A percentile compares a stretch with the other conserved stretches of the same genome.
phyloP scores from a whole-genome alignment of 2,329 filamentous ascomycete species.

The Sordariomycetes sp. region DNA sequence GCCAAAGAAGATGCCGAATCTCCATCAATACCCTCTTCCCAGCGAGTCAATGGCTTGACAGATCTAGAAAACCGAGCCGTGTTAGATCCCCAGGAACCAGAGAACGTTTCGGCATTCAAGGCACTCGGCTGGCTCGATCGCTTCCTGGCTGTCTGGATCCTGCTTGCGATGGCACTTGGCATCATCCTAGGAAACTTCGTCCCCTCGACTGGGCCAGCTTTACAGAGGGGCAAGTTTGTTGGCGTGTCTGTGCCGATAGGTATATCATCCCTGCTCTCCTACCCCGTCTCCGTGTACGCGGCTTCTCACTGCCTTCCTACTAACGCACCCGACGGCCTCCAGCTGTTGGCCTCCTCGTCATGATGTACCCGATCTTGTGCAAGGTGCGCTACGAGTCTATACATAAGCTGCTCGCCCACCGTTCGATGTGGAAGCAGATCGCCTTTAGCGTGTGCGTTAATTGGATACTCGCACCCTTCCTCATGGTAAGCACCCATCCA shows the following conservation, averaged over 20 bases:
- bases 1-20: too few species aligned
- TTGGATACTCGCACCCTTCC: conserved; percentile 71
- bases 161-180: conserved; percentile 67
- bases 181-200: conserved; percentile 71
- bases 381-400: conserved; percentile 73
- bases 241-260: conserved; percentile 57
- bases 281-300: too few species aligned
- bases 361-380: conserved; percentile 93
- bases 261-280: conserved; percentile 14
- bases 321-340: too few species aligned
- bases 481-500: conserved; percentile 52
- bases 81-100: neutral
- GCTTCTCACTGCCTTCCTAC: too few species aligned
- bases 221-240: conserved; percentile 64
- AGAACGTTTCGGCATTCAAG: conserved; percentile 15
- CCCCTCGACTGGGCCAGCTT: conserved; percentile 42
- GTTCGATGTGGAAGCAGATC: conserved; percentile 68
- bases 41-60: too few species aligned
- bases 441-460: conserved; percentile 66
- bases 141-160: conserved; percentile 61
- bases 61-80: too few species aligned
- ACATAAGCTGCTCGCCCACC: conserved; percentile 51
- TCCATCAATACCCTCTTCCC: too few species aligned
- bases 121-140: conserved; percentile 50
- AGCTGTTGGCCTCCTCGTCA: conserved; percentile 70